Evolutionary conservation across 108 stramenopile genomes (phyloP).

Genomic region (Fragilaria crotonensis): DNA sequence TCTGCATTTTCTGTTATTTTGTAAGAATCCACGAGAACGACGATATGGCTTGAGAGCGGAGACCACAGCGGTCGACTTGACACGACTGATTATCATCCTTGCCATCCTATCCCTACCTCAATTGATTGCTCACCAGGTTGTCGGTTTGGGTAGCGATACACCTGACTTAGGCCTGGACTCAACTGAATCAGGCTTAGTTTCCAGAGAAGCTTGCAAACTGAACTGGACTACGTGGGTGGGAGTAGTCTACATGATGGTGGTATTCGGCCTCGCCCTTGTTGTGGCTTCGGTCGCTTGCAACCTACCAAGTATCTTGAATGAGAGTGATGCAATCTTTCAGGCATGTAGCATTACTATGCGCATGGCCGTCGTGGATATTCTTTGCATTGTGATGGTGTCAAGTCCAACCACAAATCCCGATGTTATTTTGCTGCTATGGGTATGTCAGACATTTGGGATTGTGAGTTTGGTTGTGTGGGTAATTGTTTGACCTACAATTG

Average conservation of each 20-base stretch:
- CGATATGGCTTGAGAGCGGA: no score
- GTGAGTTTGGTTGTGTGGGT: no score
- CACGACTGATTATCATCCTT: slow-evolving; percentile 10
- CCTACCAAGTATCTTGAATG: slow-evolving; percentile 24
- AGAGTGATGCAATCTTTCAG: slow-evolving; percentile 16
- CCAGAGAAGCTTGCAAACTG: no score
- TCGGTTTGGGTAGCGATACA: neutral
- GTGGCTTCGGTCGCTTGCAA: slow-evolving; percentile 19
- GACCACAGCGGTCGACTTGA: slow-evolving; percentile 4
- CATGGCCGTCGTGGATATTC: no score
- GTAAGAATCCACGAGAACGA: no score
- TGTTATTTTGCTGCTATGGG: no score
- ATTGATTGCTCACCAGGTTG: slow-evolving; percentile 2
- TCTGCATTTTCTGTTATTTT: no score
- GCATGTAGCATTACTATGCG: no score
- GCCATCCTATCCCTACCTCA: slow-evolving; percentile 19
- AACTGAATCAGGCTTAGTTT: neutral
- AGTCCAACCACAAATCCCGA: no score
- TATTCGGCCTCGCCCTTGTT: slow-evolving; percentile 6
- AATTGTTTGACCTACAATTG: no score
- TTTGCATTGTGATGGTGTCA: no score
- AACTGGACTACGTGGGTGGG: slow-evolving; percentile 3
- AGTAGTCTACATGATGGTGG: neutral
- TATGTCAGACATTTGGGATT: no score
- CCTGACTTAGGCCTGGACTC: neutral